A percentile compares a stretch with the other conserved stretches of the same genome.
phyloP scores from a whole-genome alignment of 352 stramenopile genomes.

The Globisporangium paroecandrum region DNA sequence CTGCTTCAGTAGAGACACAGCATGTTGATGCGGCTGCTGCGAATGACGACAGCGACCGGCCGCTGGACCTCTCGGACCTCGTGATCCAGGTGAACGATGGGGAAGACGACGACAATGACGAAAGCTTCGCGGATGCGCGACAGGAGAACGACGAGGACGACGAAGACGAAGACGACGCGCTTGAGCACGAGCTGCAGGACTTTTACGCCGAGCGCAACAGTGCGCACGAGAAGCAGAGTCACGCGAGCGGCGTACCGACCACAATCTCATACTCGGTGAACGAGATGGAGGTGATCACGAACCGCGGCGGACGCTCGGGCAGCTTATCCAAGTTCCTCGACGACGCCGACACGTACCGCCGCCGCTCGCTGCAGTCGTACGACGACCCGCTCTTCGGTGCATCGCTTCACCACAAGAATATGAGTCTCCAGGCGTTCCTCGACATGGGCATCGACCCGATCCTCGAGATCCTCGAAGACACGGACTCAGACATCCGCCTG shows the following conservation, averaged over 20 bases:
- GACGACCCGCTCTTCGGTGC: constrained; percentile 54
- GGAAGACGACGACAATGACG: constrained; percentile 45
- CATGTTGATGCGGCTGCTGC: neutral
- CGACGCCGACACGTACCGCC: constrained; percentile 67
- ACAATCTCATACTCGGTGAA: constrained; percentile 79
- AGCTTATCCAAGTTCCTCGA: constrained; percentile 82
- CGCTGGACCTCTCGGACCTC: constrained; percentile 22
- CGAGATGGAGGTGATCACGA: constrained; percentile 83
- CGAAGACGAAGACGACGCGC: constrained; percentile 13
- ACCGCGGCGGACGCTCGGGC: constrained; percentile 59
- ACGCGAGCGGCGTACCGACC: constrained; percentile 28
- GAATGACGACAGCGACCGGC: constrained; percentile 8
- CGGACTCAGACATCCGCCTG: constrained; percentile 78
- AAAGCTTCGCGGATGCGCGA: constrained; percentile 33
- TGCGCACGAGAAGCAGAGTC: constrained; percentile 8
- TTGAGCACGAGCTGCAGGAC: constrained; percentile 26
- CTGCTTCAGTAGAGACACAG: neutral
- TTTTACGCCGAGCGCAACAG: constrained; percentile 14
- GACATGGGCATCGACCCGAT: constrained; percentile 85
- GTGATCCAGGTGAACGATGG: constrained; percentile 26
- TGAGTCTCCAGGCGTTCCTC: constrained; percentile 64
- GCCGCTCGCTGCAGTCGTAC: constrained; percentile 67
- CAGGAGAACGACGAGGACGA: constrained; percentile 18
- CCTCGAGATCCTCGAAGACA: constrained; percentile 82
- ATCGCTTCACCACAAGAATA: constrained; percentile 55